phyloP scores from a whole-genome alignment of 148 eudicot genomes.

The Dianthus caryophyllus region DNA sequence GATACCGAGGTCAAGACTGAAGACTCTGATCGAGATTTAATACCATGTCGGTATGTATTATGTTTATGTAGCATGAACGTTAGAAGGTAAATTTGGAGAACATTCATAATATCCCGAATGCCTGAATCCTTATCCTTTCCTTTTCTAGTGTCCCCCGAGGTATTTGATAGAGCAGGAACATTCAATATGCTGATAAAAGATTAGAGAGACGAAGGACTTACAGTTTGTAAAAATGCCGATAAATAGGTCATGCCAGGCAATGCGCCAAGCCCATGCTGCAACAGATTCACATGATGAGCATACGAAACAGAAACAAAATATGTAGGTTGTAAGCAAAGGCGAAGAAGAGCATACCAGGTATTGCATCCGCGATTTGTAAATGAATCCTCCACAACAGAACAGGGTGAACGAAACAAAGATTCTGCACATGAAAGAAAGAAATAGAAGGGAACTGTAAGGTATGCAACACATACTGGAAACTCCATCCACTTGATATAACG shows the following conservation, averaged over 20 bases:
- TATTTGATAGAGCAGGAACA: background rate
- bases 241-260: conserved; percentile 72
- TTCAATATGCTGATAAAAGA: background rate
- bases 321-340: background rate
- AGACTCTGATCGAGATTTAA: too few species aligned
- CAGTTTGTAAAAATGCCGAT: conserved; percentile 83
- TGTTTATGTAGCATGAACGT: background rate
- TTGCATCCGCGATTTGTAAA: conserved; percentile 61
- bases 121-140: too few species aligned
- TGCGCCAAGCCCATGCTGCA: conserved; percentile 88
- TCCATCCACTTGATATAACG: too few species aligned
- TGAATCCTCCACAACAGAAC: conserved; percentile 78
- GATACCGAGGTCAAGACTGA: too few species aligned
- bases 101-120: background rate
- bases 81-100: background rate
- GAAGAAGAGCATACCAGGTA: conserved; percentile 44
- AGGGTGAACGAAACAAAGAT: conserved; percentile 49
- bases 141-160: too few species aligned
- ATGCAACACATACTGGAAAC: too few species aligned
- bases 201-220: conserved; percentile 34
- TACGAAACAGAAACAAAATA: conserved; percentile 4
- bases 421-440: conserved; percentile 37
- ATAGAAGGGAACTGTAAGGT: background rate
- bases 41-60: too few species aligned
- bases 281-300: conserved; percentile 6